Percentiles rank a stretch among this genome's conserved stretches.
phyloP scores from a whole-genome alignment of 495 filamentous ascomycete species.

The Penicillium silybi region DNA sequence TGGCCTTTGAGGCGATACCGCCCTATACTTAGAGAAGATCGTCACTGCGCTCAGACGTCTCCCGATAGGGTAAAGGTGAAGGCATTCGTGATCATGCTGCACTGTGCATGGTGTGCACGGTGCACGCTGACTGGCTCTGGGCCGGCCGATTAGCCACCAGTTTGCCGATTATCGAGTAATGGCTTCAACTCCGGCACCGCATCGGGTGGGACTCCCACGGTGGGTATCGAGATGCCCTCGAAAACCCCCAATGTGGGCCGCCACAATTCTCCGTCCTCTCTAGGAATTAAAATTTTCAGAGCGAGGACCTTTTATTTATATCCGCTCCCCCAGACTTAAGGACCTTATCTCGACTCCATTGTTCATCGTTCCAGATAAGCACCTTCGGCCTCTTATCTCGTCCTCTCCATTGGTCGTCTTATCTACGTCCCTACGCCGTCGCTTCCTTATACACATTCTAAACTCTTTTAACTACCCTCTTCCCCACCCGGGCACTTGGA shows the following conservation, averaged over 20 bases:
- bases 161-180: conserved; percentile 24
- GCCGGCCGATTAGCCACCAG: conserved; percentile 9
- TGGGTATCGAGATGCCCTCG: conserved; percentile 7
- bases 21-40: background rate
- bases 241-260: conserved; percentile 4
- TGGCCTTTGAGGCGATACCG: background rate
- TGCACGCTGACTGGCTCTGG: conserved; percentile 8
- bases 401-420: conserved; percentile 5
- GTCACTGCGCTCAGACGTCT: conserved; percentile 1
- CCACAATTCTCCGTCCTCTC: conserved; percentile 2
- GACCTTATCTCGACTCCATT: conserved; percentile 14
- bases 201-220: conserved; percentile 8
- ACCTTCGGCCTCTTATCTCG: conserved; percentile 1
- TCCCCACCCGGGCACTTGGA: background rate
- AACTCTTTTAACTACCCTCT: background rate
- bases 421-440: conserved; percentile 5
- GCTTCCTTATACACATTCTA: background rate
- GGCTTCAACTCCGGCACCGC: conserved; percentile 9
- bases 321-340: conserved; percentile 9
- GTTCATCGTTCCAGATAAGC: conserved; percentile 6
- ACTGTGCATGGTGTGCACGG: background rate
- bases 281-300: conserved; percentile 1
- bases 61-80: conserved; percentile 17
- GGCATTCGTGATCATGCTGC: conserved; percentile 14
- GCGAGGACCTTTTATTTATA: conserved; percentile 24